Base-by-base conservation (phyloP, 2,329 filamentous ascomycete genomes). In the Paramyrothecium roridum region DNA sequence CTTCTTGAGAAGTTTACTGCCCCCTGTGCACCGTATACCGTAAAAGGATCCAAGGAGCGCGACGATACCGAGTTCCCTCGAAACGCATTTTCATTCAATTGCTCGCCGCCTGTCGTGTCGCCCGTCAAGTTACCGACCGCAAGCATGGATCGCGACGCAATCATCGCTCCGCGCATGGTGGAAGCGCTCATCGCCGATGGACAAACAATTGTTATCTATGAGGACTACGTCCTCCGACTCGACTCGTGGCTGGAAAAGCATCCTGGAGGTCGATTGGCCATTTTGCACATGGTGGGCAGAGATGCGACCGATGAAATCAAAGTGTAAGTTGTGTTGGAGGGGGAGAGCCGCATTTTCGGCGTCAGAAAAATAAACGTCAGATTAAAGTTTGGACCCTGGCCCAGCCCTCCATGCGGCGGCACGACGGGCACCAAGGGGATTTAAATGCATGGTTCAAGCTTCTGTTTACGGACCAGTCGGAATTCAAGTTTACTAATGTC, bases 231-330 rank as follows among this genome's bases (percentile, higher is more conserved):
- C 17, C 71, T 87, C 60, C 74, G 76, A 54, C 77, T 87, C 40
- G 80, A 84, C 62, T 70, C 73, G 47, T 87, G 84, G 84, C 75
- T 86, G 60, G 66, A 78, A 54, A 77, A 71, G 54, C 84, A 87
- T 62, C 84, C 84, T 0, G 84, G 84, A 20, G 84, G 84, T 33
- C 71, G 74, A 16, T 70, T 86, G 23, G 80, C 83, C 20, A 84
- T 86, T 57, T 65, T 81, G 59, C 84, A 87, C 70, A 85, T 73
- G 70, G 68, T 73, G 2, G 70, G 70, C 11, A 62, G 68, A 61
- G 70, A 73, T 63, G 68, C 69, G 19, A 73, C 70, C 1, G 69
- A 72, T 45, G 69, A 71, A 53, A 70, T 71, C 37, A 68, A 67
- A 48, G 67, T 64, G 68, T 71, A 68, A 47, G 65, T 68, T 16